Conservation (phyloP, 2,329 filamentous ascomycete genomes). For the Aspergillus alliaceus region DNA sequence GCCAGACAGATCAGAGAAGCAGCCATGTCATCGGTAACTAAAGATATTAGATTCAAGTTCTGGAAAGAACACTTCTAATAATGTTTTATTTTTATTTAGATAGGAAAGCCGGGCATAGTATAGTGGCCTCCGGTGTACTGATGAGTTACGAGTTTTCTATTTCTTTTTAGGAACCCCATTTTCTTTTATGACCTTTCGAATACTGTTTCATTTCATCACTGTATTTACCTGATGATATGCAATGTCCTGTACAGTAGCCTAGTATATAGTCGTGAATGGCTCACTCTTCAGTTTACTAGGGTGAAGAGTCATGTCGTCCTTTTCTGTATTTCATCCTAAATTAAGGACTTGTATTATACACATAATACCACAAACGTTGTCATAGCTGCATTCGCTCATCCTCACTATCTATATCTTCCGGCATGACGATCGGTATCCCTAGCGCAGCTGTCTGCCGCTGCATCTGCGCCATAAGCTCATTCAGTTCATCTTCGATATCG, state of each 20-base stretch:
- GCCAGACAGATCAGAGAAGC: constrained; percentile 84
- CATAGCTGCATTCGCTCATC: constrained; percentile 17
- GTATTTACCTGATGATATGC: constrained; percentile 1
- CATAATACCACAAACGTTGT: background rate
- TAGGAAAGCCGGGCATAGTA: background rate
- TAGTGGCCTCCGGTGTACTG: background rate
- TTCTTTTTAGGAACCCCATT: background rate
- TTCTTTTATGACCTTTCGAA: constrained; percentile 1
- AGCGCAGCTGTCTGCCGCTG: constrained; percentile 7
- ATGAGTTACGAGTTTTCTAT: constrained; percentile 26
- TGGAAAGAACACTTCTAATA: constrained; percentile 85
- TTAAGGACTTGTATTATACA: background rate
- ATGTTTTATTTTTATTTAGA: background rate
- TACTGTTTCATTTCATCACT: constrained; percentile 3
- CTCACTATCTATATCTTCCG: constrained; percentile 31
- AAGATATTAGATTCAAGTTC: constrained; percentile 89
- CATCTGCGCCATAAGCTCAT: constrained; percentile 29
- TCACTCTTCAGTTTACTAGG: background rate
- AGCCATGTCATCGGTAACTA: constrained; percentile 68
- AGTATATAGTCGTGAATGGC: background rate
- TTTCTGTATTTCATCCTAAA: background rate
- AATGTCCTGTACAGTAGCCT: constrained; percentile 22
- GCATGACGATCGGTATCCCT: constrained; percentile 26
- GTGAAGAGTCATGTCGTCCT: background rate
- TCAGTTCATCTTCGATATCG: constrained; percentile 50